Base-by-base conservation (phyloP, 73 alveolate species). In the Paramecium caudatum region DNA sequence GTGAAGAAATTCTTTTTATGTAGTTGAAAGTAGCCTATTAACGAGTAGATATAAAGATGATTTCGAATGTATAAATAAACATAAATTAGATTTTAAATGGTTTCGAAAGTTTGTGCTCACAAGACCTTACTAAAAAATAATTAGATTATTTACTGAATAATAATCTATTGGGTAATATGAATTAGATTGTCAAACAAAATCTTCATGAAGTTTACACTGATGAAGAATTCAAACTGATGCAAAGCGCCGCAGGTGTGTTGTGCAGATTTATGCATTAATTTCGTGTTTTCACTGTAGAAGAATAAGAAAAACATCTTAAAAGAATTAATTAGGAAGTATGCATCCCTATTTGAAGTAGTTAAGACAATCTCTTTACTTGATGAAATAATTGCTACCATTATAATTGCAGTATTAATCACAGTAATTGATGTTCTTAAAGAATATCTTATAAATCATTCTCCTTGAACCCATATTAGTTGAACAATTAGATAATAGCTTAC, bases 131-230 rank as follows among this genome's bases (percentile, higher is more conserved):
- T 10, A 55, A 43, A 55, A 17, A 55, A 55, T 55, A 55, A 55
- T 55, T 55, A 55, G 80, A 55, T 27, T 55, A 55, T 43, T 55
- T 55, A 55, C 12, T 55, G 30, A 55, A 55, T 55, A 21, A 55
- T 21, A 55, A 55, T 55, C 17, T 55, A 23, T 27, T 55, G 8
- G 1, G 46, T 27, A 19, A 27, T 27, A 21, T 23, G 12, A 55
- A 55, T 55, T 23, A 55, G 30, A 55, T 55, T 27, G n/a, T 55
- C 8, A 55, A 55, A 27, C 46, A 55, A 55, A 55, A 55, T 55
- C 12, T 27, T 4, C 80, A 55, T 55, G 80, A 55, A 5, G 30
- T 55, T 0, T 55, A 55, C 7, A 55, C 80, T 9, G 80, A 55
- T 55, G 46, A 55, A 27, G 80, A 55, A 27, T 55, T 55, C n/a